Percentiles rank a stretch among this genome's conserved stretches.
phyloP scores from a whole-genome alignment of 2,329 filamentous ascomycete species.

The Ceratocystis colombiana region DNA sequence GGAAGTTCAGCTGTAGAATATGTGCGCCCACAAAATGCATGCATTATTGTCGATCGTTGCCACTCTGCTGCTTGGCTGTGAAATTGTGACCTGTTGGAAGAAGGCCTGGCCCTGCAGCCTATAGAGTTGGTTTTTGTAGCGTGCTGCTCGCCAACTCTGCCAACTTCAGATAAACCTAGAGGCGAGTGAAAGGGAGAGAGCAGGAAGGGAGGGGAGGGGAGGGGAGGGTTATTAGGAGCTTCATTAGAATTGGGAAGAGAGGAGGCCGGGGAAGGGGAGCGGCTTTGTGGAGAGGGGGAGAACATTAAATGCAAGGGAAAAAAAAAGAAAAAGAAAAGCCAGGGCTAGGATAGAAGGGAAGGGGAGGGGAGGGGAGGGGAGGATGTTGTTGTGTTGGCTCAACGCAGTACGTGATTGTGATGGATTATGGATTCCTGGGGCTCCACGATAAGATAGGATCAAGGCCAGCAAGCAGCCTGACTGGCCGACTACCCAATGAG shows the following conservation, averaged over 20 bases:
- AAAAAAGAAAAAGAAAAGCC: background rate
- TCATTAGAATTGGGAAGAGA: background rate
- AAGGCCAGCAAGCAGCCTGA: background rate
- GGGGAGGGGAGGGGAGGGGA: background rate
- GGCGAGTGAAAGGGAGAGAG: background rate
- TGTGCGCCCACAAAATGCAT: background rate
- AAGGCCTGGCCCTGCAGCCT: constrained; percentile 9
- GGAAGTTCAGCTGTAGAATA: constrained; percentile 4
- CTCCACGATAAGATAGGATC: too few species aligned
- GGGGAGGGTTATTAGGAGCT: background rate
- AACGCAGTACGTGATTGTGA: background rate
- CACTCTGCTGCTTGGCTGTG: background rate
- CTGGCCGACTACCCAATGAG: background rate
- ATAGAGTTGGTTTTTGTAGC: background rate
- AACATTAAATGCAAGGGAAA: too few species aligned
- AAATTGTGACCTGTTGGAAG: constrained; percentile 6
- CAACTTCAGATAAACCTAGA: background rate
- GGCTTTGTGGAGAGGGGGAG: background rate
- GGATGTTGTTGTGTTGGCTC: too few species aligned
- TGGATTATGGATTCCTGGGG: background rate
- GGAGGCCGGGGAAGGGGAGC: background rate
- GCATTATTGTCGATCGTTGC: constrained; percentile 13
- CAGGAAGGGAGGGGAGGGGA: background rate
- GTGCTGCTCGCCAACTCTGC: constrained; percentile 6
- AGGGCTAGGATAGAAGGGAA: background rate